Evolutionary conservation across 352 stramenopile genomes (phyloP), one percentile per base, ranked within the genome.

Genomic region (Phytophthora sp.): DNA sequence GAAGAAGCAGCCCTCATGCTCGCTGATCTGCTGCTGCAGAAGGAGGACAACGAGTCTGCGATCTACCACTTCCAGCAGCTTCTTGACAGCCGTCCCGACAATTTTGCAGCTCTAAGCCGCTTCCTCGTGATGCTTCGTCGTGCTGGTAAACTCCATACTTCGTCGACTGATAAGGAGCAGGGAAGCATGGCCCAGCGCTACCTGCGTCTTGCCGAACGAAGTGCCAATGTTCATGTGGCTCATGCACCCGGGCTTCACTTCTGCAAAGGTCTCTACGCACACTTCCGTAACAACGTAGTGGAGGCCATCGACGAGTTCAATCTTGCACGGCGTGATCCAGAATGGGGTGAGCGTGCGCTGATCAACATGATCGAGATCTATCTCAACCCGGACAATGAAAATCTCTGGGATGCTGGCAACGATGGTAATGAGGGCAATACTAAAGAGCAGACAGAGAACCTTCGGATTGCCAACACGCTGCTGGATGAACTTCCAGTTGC

Each of bases 311-410:
- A 92, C 15, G 77, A 83, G 23, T 95, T 98, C 58, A 98, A 98
- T 52, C 72, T 96, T 8, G 89, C 88, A 8, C 69, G 95, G 6
- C 77, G 82, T 28, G 89, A 98, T 57, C 79, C 86, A 9, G 87
- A 96, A 57, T 98, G 90, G 91, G 95, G 92, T 21, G 62, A 85
- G 23, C 72, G 73, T 7, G 90, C 94, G 32, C 77, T 98, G n/a
- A 82, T 94, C 31, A 84, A 97, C 60, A 97, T 98, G 87, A 92
- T 97, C 45, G 84, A 98, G 70, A 94, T 98, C 41, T 98, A 98
- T 61, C 56, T 98, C 21, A 97, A 97, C 53, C 94, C 94, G 6
- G 93, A 98, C 66, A 94, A 95, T 20, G 92, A 97, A 35, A 97
- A 96, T 51, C 43, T 98, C 11, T 98, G 92, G 92, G 89, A 97